Evolutionary conservation across 495 filamentous ascomycete species (phyloP), one percentile per base, ranked within the genome.

Genomic region (Delitschia confertaspora): DNA sequence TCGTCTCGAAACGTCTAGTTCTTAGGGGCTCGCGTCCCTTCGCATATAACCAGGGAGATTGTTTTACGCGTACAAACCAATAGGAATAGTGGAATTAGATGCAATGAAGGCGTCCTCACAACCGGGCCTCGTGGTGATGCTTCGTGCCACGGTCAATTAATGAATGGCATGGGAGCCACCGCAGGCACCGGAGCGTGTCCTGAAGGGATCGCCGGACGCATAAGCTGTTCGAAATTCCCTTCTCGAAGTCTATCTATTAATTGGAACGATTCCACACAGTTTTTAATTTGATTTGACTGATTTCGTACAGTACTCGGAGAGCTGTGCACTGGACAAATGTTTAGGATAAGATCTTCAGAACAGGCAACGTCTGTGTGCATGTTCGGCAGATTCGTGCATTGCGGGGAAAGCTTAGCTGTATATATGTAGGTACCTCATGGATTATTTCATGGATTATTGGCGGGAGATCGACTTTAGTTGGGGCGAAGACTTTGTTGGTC

Each of bases 311-410:
- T n/a, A n/a, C n/a, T n/a, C n/a, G n/a, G n/a, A n/a, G n/a, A n/a
- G n/a, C n/a, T n/a, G n/a, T n/a, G n/a, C n/a, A n/a, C n/a, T n/a
- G n/a, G n/a, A n/a, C n/a, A n/a, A n/a, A n/a, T n/a, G n/a, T n/a
- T n/a, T n/a, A n/a, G n/a, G n/a, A n/a, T n/a, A n/a, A n/a, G n/a
- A n/a, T n/a, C n/a, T n/a, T n/a, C n/a, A n/a, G n/a, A n/a, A n/a
- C n/a, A n/a, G n/a, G n/a, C n/a, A 44, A 34, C 34, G 40, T 31
- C 20, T 44, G 39, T 38, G 25, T 26, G 39, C 35, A 36, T 31
- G 31, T 47, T 47, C 49, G 49, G 49, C 43, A 53, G 49, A 53
- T 53, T 17, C 3, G 42, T 43, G 49, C 49, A 53, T 42, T 53
- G 49, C 49, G 49, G 49, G 49, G 49, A 45, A 53, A 53, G 49